A percentile compares a stretch with the other conserved stretches of the same genome.
These are phyloP conservation scores for Monilinia aucupariae DNA, from an alignment of 2,329 filamentous ascomycete species.

Conservation along the genomic window DNA sequence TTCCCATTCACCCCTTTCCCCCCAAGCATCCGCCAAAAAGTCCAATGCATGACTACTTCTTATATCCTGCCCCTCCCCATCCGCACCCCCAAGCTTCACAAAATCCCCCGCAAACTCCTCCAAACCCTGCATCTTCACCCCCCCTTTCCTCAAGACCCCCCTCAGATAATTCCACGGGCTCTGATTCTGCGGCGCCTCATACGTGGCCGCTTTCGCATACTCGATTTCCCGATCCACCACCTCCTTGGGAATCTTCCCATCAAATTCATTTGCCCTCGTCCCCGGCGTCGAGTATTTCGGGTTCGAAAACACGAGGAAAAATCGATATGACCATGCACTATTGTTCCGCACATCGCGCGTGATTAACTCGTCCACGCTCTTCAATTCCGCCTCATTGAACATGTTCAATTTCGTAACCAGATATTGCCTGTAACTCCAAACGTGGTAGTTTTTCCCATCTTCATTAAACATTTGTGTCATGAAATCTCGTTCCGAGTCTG, in stretches of 20 bases:
- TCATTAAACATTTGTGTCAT: constrained; percentile 72
- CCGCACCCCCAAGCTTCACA: constrained; percentile 41
- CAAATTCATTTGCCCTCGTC: constrained; percentile 46
- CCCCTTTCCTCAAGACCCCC: constrained; percentile 66
- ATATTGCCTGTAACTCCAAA: constrained; percentile 90
- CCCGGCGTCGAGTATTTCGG: constrained; percentile 45
- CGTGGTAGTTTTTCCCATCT: constrained; percentile 97
- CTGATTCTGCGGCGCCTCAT: constrained; percentile 83
- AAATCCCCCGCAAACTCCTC: constrained; percentile 49
- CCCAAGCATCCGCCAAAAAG: constrained; percentile 61
- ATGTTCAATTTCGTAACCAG: constrained; percentile 59
- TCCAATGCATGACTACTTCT: constrained; percentile 64
- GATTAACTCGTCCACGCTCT: constrained; percentile 67
- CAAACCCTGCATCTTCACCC: constrained; percentile 43
- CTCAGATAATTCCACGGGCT: constrained; percentile 89
- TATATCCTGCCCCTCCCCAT: constrained; percentile 43
- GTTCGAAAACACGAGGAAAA: constrained; percentile 79
- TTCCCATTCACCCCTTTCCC: constrained; percentile 49
- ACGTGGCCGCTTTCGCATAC: constrained; percentile 68
- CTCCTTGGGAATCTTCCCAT: constrained; percentile 53
- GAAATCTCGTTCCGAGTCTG: constrained; percentile 66
- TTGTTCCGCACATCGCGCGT: constrained; percentile 86
- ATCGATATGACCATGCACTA: constrained; percentile 94
- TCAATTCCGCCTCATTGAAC: constrained; percentile 60
- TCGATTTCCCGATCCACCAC: constrained; percentile 69